Evolutionary conservation across 345 rosid species (phyloP), one percentile per base, ranked within the genome.

Genomic region (Sisymbrium altissimum): DNA sequence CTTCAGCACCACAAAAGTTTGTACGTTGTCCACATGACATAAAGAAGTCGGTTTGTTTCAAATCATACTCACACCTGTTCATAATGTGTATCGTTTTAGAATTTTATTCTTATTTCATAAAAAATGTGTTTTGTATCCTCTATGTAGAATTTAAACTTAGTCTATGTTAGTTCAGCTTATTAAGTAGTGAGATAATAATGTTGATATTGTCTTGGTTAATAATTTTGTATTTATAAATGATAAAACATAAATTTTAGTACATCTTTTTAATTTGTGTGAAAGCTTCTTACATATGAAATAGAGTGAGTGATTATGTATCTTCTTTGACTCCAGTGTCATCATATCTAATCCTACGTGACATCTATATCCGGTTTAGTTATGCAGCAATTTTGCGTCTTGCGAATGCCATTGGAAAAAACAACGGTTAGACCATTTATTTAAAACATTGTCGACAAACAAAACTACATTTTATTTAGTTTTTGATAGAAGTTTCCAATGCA

Each of bases 21-120:
- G 55, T 64, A 40, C 43, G 11, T 63, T 66, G 40, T 63, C 12
- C 21, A 39, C 30, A 15, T 27, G 61, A 45, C 67, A 46, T 60
- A 49, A 72, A 50, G 44, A 71, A 71, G 68, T 62, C 12, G 40
- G 30, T 63, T 64, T 52, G 55, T 30, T 11, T 72, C 55, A 52
- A 30, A 52, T 14, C 46, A 60, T 38, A 4, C 43, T 9, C 15
- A 3, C n/a, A 21, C 9, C 11, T 4, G 4, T 60, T 59, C 15
- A 59, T 36, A 60, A 12, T 60, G 39, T 6, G 10, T 21, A 38
- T 60, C 3, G 33, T 59, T 23, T 59, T 59, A 59, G 10, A 36
- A 59, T 59, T 7, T 19, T 5, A 43, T 43, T 6, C 18, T 43
- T 14, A 14, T 41, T 13, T 41, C 7, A 40, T 40, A 41, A 41